Evolutionary conservation across 352 stramenopile genomes (phyloP).

Genomic region (Phytophthora sojae): DNA sequence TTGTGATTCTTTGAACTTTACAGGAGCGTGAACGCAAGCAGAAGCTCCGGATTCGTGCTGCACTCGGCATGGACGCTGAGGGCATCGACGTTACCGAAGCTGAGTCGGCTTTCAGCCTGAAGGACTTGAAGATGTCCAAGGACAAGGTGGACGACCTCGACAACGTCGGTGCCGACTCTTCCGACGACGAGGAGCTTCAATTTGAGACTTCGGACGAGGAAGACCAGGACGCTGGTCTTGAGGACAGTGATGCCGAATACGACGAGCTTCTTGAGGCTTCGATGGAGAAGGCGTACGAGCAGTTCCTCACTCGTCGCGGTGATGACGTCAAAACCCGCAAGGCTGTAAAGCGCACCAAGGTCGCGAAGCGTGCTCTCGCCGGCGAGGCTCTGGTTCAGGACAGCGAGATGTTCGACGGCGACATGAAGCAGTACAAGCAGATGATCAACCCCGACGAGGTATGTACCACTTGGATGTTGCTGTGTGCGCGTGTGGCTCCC

Average conservation of each 20-base stretch:
- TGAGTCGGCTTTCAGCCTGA: conserved; percentile 83
- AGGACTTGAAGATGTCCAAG: conserved; percentile 80
- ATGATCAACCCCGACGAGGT: conserved; percentile 91
- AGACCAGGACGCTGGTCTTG: conserved; percentile 41
- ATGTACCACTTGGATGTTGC: conserved; percentile 42
- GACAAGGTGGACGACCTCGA: conserved; percentile 82
- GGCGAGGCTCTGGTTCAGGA: conserved; percentile 83
- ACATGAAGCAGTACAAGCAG: conserved; percentile 83
- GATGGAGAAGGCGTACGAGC: conserved; percentile 89
- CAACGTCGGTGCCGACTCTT: conserved; percentile 60
- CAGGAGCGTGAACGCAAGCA: conserved; percentile 89
- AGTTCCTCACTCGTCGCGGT: conserved; percentile 79
- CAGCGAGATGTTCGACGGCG: conserved; percentile 83
- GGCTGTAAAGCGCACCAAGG: conserved; percentile 86
- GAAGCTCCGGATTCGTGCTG: conserved; percentile 83
- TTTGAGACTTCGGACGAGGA: conserved; percentile 38
- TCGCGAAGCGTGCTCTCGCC: conserved; percentile 84
- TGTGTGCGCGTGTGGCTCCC: conserved; percentile 45
- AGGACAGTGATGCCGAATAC: conserved; percentile 83
- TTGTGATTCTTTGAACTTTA: conserved; percentile 4
- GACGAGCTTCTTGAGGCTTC: conserved; percentile 79
- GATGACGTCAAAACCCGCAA: conserved; percentile 87
- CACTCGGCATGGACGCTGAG: conserved; percentile 85
- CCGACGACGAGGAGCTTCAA: conserved; percentile 50
- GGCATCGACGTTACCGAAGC: conserved; percentile 85